phyloP scores from a whole-genome alignment of 2,329 filamentous ascomycete genomes.

The Zymoseptoria brevis region DNA sequence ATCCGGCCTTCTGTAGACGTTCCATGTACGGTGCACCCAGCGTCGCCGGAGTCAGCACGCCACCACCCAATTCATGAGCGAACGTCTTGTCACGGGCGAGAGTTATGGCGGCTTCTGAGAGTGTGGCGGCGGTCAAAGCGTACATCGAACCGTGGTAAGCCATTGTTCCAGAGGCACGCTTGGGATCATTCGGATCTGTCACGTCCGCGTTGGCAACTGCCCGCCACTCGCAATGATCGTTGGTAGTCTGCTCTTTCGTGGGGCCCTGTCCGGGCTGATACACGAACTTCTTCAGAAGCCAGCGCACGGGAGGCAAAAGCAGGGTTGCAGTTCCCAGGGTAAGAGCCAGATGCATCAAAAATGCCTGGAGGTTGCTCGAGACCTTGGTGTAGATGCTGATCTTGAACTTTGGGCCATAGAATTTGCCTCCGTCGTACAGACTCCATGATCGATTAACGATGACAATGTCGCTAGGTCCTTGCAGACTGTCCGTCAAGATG shows the following conservation, averaged over 20 bases:
- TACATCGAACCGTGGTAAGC: constrained; percentile 57
- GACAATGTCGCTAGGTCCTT: constrained; percentile 46
- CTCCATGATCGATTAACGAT: constrained; percentile 55
- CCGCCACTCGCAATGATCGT: constrained; percentile 56
- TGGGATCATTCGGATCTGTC: constrained; percentile 34
- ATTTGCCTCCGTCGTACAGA: constrained; percentile 42
- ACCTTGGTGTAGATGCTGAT: constrained; percentile 51
- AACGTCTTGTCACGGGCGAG: constrained; percentile 51
- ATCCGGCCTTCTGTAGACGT: constrained; percentile 51
- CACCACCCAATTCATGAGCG: constrained; percentile 51
- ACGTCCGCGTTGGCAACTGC: constrained; percentile 56
- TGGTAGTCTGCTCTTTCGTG: constrained; percentile 42
- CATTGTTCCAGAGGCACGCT: constrained; percentile 50
- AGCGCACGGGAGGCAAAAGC: constrained; percentile 46
- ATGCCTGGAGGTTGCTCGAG: constrained; percentile 41
- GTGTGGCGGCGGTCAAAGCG: constrained; percentile 55
- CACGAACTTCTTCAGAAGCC: constrained; percentile 40
- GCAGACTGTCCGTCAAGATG: constrained; percentile 47
- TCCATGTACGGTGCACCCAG: constrained; percentile 61
- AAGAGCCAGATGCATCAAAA: constrained; percentile 43
- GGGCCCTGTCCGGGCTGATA: constrained; percentile 47
- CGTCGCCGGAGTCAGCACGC: constrained; percentile 63
- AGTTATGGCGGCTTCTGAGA: constrained; percentile 57
- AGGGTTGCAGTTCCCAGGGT: constrained; percentile 41
- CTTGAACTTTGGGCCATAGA: constrained; percentile 51